Evolutionary conservation across 805 yeast species (phyloP).

Genomic region (Wickerhamomyces strasburgensis): DNA sequence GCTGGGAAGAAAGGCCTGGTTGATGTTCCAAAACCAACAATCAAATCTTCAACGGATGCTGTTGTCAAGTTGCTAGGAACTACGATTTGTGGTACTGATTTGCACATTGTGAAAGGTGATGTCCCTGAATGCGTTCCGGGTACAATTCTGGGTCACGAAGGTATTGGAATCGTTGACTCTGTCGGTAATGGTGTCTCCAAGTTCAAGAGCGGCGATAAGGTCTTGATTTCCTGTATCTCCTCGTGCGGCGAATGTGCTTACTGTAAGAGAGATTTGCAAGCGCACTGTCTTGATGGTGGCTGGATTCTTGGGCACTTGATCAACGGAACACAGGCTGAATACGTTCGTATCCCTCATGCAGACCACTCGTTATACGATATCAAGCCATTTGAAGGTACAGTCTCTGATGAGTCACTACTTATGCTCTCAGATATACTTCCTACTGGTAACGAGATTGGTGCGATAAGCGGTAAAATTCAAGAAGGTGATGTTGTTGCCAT

Average conservation of each 20-base stretch:
- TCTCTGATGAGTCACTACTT: slow-evolving; percentile 46
- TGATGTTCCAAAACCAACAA: slow-evolving; percentile 37
- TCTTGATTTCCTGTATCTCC: slow-evolving; percentile 62
- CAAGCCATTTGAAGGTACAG: slow-evolving; percentile 29
- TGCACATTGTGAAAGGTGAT: slow-evolving; percentile 58
- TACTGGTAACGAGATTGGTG: slow-evolving; percentile 65
- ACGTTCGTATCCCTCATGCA: slow-evolving; percentile 49
- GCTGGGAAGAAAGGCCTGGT: slow-evolving; percentile 36
- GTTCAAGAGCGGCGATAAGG: slow-evolving; percentile 52
- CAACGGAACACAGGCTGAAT: slow-evolving; percentile 66
- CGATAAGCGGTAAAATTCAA: slow-evolving; percentile 46
- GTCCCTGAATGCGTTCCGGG: slow-evolving; percentile 48
- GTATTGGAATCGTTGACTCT: slow-evolving; percentile 47
- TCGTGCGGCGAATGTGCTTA: slow-evolving; percentile 57
- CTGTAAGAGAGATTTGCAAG: slow-evolving; percentile 49
- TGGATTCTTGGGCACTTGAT: slow-evolving; percentile 53
- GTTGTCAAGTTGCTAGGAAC: slow-evolving; percentile 50
- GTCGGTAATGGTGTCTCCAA: slow-evolving; percentile 44
- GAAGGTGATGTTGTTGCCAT: slow-evolving; percentile 58
- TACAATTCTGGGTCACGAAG: slow-evolving; percentile 58
- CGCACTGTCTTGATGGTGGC: slow-evolving; percentile 55
- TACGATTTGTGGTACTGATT: slow-evolving; percentile 63
- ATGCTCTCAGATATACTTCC: slow-evolving; percentile 64
- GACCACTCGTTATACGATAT: slow-evolving; percentile 33
- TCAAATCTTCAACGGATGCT: slow-evolving; percentile 47